Conservation (phyloP, 768 basidiomycete species). For the Myochromella boudieri region DNA sequence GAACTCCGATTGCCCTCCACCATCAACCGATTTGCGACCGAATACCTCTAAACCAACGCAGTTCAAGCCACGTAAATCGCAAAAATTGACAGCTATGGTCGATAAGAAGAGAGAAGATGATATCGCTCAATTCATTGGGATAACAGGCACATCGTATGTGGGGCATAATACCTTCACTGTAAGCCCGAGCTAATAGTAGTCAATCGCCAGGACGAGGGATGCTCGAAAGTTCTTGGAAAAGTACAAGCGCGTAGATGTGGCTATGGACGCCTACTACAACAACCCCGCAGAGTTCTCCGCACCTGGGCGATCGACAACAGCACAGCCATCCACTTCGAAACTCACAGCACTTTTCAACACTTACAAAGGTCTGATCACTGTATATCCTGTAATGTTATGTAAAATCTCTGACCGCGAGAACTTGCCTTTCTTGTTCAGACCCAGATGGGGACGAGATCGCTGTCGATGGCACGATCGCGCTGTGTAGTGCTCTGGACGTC, state of each 20-base stretch:
- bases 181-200: constrained; percentile 28
- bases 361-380: constrained; percentile 56
- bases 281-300: constrained; percentile 40
- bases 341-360: constrained; percentile 58
- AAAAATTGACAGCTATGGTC: constrained; percentile 23
- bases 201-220: constrained; percentile 45
- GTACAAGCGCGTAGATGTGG: constrained; percentile 68
- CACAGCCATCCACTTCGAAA: constrained; percentile 51
- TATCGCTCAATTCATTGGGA: constrained; percentile 57
- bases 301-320: constrained; percentile 18
- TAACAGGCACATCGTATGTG: constrained; percentile 77
- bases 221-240: constrained; percentile 70
- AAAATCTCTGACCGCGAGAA: not conserved
- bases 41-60: constrained; percentile 7
- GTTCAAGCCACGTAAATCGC: constrained; percentile 7
- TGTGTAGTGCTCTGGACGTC: constrained; percentile 70
- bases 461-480: constrained; percentile 76
- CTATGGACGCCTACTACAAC: constrained; percentile 72
- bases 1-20: constrained; percentile 1
- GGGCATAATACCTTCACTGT: constrained; percentile 2
- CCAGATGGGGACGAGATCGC: constrained; percentile 61
- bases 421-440: constrained; percentile 35
- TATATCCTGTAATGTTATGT: constrained; percentile 5
- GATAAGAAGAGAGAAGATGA: constrained; percentile 50
- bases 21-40: constrained; percentile 2